These are phyloP conservation scores for Aspergillus haitiensis DNA, from an alignment of 495 filamentous ascomycete species.

Conservation along the genomic window DNA sequence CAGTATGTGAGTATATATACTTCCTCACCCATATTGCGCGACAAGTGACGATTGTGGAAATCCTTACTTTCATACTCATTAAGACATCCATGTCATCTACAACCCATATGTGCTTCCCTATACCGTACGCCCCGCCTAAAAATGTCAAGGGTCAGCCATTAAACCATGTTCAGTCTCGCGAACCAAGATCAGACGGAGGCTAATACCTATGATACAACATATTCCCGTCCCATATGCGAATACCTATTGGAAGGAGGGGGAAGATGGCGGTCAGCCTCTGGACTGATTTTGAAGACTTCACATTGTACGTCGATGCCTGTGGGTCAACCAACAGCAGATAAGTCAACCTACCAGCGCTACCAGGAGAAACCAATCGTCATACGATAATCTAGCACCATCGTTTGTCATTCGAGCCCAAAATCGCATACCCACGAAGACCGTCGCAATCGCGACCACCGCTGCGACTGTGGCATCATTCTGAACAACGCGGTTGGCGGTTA, in stretches of 20 bases:
- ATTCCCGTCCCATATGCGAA: slow-evolving; percentile 18
- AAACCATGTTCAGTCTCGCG: too few species aligned
- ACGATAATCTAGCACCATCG: neutral
- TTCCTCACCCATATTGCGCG: neutral
- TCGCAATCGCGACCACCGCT: slow-evolving; percentile 18
- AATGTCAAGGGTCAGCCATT: neutral
- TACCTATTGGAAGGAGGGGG: neutral
- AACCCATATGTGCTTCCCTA: slow-evolving; percentile 24
- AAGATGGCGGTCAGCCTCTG: too few species aligned
- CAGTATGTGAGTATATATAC: neutral
- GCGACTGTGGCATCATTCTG: slow-evolving; percentile 19
- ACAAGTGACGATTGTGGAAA: neutral
- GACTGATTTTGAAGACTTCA: neutral
- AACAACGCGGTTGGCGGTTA: slow-evolving; percentile 7
- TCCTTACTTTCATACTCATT: slow-evolving; percentile 18
- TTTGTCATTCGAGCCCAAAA: slow-evolving; percentile 17
- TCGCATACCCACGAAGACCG: slow-evolving; percentile 17
- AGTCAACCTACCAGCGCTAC: slow-evolving; percentile 14
- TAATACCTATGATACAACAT: slow-evolving; percentile 19
- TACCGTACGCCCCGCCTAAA: slow-evolving; percentile 18
- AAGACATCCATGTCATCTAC: slow-evolving; percentile 18
- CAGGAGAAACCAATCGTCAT: slow-evolving; percentile 21
- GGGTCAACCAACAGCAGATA: neutral
- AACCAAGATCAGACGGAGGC: neutral
- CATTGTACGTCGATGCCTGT: neutral